Conservation (phyloP, 208 protist species). For the Wallacemonas sp. region DNA sequence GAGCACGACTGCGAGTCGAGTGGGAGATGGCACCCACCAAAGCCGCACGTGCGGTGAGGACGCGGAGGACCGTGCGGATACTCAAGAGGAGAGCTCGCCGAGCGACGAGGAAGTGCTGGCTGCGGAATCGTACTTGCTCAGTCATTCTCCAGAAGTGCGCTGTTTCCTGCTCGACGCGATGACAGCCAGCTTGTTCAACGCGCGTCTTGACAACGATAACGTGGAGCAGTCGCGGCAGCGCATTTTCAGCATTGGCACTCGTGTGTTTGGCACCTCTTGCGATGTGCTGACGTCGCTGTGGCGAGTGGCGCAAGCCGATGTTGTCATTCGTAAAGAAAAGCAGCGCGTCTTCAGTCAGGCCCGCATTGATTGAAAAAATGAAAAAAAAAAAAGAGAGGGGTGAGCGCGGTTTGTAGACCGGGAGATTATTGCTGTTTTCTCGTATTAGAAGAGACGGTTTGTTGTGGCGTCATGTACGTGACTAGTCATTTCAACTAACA, state of each 20-base stretch:
- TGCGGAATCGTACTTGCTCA: slow-evolving; percentile 37
- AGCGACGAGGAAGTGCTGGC: slow-evolving; percentile 19
- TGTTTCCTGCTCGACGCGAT: slow-evolving; percentile 89
- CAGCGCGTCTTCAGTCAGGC: slow-evolving; percentile 55
- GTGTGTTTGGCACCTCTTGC: slow-evolving; percentile 40
- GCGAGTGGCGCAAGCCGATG: slow-evolving; percentile 64
- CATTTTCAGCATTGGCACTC: slow-evolving; percentile 37
- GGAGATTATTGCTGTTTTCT: too few species aligned
- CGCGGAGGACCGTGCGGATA: neutral
- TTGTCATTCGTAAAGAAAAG: slow-evolving; percentile 65
- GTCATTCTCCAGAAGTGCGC: slow-evolving; percentile 45
- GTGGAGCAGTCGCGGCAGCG: slow-evolving; percentile 40
- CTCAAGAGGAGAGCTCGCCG: neutral
- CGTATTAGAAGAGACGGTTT: too few species aligned
- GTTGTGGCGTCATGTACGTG: too few species aligned
- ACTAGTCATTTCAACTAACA: too few species aligned
- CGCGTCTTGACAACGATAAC: slow-evolving; percentile 33
- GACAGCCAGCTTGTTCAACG: slow-evolving; percentile 66
- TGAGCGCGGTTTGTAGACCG: too few species aligned
- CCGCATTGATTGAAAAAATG: slow-evolving; percentile 36
- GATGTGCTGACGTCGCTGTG: slow-evolving; percentile 51
- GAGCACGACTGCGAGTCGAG: neutral
- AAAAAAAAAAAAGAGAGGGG: slow-evolving; percentile 17
- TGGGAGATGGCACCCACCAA: neutral
- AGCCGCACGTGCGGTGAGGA: too few species aligned